phyloP scores from a whole-genome alignment of 2,329 filamentous ascomycete species.

The Arthroderma uncinatum region DNA sequence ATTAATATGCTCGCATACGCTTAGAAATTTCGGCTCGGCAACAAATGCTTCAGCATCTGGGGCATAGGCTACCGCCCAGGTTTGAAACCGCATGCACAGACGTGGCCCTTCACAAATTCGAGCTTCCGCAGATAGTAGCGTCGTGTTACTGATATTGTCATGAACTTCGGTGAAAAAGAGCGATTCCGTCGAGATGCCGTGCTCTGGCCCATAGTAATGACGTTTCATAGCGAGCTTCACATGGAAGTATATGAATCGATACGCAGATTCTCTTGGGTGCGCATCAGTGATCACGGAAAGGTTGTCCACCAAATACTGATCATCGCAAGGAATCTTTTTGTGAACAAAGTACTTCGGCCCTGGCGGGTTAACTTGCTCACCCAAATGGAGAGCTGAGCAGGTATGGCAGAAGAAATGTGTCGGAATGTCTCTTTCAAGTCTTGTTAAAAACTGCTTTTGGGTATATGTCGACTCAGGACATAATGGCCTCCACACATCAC shows the following conservation, averaged over 20 bases:
- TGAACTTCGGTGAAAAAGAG: background rate
- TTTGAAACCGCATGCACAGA: constrained; percentile 4
- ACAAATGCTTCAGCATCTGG: background rate
- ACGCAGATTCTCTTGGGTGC: background rate
- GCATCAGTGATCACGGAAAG: background rate
- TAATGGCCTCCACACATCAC: background rate
- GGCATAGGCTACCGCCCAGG: background rate
- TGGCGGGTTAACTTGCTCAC: background rate
- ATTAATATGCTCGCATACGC: background rate
- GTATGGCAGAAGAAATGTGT: background rate
- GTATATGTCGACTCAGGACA: background rate
- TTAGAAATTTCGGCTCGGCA: background rate
- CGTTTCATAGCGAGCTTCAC: constrained; percentile 3
- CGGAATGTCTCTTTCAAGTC: background rate
- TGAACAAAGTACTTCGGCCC: background rate
- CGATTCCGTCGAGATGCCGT: constrained; percentile 5
- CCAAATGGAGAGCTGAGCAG: background rate
- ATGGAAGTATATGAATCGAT: background rate
- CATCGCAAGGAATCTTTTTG: background rate
- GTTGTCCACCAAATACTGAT: too few species aligned
- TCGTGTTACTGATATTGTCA: background rate
- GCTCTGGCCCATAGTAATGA: constrained; percentile 3
- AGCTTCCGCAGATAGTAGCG: background rate
- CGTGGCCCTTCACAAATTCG: background rate
- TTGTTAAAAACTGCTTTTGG: background rate